phyloP scores from a whole-genome alignment of 225 moss, liverwort and hornwort genomes.

The Asterella californica region DNA sequence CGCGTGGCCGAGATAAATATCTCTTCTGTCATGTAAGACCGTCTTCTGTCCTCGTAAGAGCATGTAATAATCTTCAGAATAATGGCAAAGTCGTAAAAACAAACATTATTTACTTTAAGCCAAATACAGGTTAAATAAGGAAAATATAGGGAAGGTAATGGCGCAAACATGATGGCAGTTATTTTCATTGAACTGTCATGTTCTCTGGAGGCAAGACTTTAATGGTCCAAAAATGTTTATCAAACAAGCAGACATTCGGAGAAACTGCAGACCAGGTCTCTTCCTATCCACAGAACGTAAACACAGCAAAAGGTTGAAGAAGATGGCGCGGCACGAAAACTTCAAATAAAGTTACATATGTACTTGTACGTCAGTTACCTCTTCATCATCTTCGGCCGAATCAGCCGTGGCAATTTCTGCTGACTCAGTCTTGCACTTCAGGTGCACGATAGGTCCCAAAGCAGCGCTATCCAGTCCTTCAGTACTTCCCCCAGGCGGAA shows the following conservation, averaged over 20 bases:
- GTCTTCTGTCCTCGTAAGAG: too few species aligned
- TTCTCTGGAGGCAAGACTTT: not conserved
- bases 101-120: too few species aligned
- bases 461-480: conserved; percentile 67
- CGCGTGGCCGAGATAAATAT: too few species aligned
- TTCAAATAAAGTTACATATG: not conserved
- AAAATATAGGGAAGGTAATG: not conserved
- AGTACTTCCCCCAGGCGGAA: conserved; percentile 63
- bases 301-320: not conserved
- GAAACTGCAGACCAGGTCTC: not conserved
- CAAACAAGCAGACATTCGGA: not conserved
- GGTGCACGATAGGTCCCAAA: conserved; percentile 87
- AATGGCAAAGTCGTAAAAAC: too few species aligned
- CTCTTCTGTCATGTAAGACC: too few species aligned
- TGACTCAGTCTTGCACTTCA: conserved; percentile 97
- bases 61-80: too few species aligned
- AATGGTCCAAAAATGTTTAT: too few species aligned
- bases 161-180: not conserved
- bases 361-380: conserved; percentile 43
- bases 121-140: too few species aligned
- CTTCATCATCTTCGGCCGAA: conserved; percentile 72
- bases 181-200: not conserved
- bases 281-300: not conserved
- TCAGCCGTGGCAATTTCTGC: conserved; percentile 68
- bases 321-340: not conserved